These are phyloP conservation scores for Xerocomellus dryophilus DNA, from an alignment of 768 basidiomycete species.

Conservation along the genomic window DNA sequence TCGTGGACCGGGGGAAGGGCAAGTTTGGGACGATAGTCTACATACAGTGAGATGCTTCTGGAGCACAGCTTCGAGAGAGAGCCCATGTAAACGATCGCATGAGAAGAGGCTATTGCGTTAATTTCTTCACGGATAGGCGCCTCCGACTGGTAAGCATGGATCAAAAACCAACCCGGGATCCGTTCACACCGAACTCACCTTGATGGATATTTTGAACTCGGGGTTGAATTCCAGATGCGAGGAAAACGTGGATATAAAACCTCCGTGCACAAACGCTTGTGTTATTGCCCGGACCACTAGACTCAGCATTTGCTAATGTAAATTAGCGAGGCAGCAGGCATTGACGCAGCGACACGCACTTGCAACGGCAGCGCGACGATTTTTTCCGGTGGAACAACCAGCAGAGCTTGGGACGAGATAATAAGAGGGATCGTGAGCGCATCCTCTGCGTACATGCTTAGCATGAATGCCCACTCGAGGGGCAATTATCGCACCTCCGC, in stretches of 20 bases:
- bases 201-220: constrained; percentile 20
- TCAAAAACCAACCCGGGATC: not conserved
- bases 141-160: constrained; percentile 21
- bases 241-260: constrained; percentile 48
- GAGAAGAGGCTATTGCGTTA: constrained; percentile 33
- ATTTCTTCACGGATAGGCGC: constrained; percentile 38
- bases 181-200: constrained; percentile 2
- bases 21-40: constrained; percentile 33
- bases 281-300: constrained; percentile 47
- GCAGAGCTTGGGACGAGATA: constrained; percentile 58
- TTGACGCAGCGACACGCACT: constrained; percentile 33
- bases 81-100: constrained; percentile 37
- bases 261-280: constrained; percentile 54
- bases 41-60: constrained; percentile 32
- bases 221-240: constrained; percentile 29
- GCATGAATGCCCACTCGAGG: not conserved
- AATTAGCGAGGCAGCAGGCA: constrained; percentile 9
- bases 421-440: constrained; percentile 46
- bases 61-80: constrained; percentile 41
- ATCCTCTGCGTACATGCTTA: constrained; percentile 35
- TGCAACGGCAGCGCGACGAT: constrained; percentile 60
- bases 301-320: constrained; percentile 26
- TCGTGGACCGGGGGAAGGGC: constrained; percentile 28
- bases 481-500: constrained; percentile 32
- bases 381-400: constrained; percentile 51